Evolutionary conservation across 2,329 filamentous ascomycete species (phyloP).

Genomic region (Calonectria fujianensis): DNA sequence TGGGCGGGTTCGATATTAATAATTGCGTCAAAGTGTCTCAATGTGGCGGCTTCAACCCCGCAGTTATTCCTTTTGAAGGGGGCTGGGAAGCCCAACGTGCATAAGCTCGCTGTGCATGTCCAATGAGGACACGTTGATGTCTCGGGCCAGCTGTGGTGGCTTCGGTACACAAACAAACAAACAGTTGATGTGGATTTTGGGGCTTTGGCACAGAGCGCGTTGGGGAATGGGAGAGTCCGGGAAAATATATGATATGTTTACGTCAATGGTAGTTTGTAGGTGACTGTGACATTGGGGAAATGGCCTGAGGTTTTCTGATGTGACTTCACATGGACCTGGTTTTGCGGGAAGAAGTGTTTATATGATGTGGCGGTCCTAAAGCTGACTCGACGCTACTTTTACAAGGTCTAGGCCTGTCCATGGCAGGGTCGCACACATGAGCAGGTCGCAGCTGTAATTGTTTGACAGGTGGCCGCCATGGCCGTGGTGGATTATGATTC

Average conservation of each 20-base stretch:
- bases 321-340: background rate
- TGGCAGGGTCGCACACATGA: background rate
- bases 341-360: background rate
- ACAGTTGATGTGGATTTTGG: background rate
- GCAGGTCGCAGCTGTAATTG: background rate
- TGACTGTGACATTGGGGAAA: background rate
- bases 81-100: background rate
- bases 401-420: background rate
- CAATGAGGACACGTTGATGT: conserved; percentile 11
- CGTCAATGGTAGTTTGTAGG: background rate
- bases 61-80: conserved; percentile 28
- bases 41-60: conserved; percentile 15
- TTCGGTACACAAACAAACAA: background rate
- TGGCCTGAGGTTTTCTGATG: background rate
- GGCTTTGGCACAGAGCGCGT: too few relatives aligned
- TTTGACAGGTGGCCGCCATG: background rate
- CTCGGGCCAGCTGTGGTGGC: background rate
- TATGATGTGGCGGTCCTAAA: background rate
- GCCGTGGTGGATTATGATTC: background rate
- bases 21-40: conserved; percentile 19
- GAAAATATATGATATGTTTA: background rate
- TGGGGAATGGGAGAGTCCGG: background rate
- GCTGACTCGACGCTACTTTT: background rate
- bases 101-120: conserved; percentile 4
- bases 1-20: background rate